A percentile compares a stretch with the other conserved stretches of the same genome.
These are phyloP conservation scores for Collybiopsis luxurians DNA, from an alignment of 768 basidiomycete genomes.

Conservation along the genomic window DNA sequence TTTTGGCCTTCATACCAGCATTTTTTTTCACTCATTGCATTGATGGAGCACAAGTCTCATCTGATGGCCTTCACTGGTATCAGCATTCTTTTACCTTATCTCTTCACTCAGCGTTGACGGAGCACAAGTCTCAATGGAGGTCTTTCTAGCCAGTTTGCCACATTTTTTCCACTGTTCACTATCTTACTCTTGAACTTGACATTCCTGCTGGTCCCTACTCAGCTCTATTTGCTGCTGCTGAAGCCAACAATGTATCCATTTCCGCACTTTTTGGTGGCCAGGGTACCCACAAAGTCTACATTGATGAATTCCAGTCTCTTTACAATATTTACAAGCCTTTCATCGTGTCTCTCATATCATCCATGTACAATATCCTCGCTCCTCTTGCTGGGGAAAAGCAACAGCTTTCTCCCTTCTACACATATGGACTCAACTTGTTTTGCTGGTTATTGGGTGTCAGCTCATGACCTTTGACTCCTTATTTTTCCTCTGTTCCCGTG, in stretches of 20 bases:
- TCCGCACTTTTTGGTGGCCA: slow-evolving; percentile 98
- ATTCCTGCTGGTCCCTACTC: slow-evolving; percentile 63
- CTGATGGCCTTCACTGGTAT: too few relatives aligned
- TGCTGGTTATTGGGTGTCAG: slow-evolving; percentile 78
- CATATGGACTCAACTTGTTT: slow-evolving; percentile 74
- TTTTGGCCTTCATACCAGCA: too few relatives aligned
- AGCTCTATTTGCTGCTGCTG: slow-evolving; percentile 65
- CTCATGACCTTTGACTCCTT: slow-evolving; percentile 74
- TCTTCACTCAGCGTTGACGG: too few relatives aligned
- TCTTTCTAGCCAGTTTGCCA: too few relatives aligned
- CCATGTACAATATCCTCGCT: slow-evolving; percentile 66
- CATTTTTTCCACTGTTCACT: too few relatives aligned
- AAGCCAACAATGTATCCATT: slow-evolving; percentile 63
- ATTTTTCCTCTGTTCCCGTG: slow-evolving; percentile 90
- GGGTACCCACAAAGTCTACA: slow-evolving; percentile 97
- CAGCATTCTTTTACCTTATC: too few relatives aligned
- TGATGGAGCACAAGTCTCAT: too few relatives aligned
- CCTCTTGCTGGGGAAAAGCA: slow-evolving; percentile 61
- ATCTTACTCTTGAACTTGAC: too few relatives aligned
- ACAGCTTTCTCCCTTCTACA: slow-evolving; percentile 62
- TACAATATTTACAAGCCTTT: slow-evolving; percentile 92
- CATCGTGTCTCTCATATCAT: slow-evolving; percentile 66
- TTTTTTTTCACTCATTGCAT: too few relatives aligned
- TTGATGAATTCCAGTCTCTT: slow-evolving; percentile 90
- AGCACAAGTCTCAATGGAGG: too few relatives aligned